Evolutionary conservation across 192 early-diverging fungal genomes (phyloP), one percentile per base, ranked within the genome.

Genomic region (Neocallimastix lanati): DNA sequence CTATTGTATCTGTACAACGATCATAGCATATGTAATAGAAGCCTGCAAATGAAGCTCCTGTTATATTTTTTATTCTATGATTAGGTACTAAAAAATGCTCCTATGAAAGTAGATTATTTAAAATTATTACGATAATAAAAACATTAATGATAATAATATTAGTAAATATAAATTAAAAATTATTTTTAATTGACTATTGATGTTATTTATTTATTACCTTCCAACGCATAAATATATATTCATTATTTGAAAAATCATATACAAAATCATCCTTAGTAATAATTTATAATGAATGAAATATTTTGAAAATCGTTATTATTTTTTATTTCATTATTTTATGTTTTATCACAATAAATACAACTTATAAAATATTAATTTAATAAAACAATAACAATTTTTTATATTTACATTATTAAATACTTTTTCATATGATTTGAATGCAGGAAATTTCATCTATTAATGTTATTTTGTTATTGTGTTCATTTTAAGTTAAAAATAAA

Each of bases 11-110:
- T 18, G 90, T 87, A 14, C 89, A 90, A 38, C 90, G 88, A 78
- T 92, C 86, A 79, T 91, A 94, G 84, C 89, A 87, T 83, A 91
- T 92, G 79, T 94, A 96, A 82, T 96, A 96, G 78, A 96, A 96
- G 13, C 95, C 95, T 29, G 92, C 94, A 89, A 94, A 96, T 77
- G 92, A 93, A 11, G 95, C 95, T 29, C 95, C 95, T 78, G 88
- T 85, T 76, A 96, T 93, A 21, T 83, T 85, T 78, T 86, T 88
- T 21, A 95, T 88, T 37, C 85, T 84, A 83, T 96, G 94, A 82
- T 96, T 92, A n/a, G 95, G 94, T 15, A 95, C 93, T 67, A 96
- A 82, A 81, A 96, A 96, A 82, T 93, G 92, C 79, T 96, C 95
- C 85, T 88, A 76, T 15, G n/a, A n/a, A n/a, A n/a, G n/a, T n/a